Evolutionary conservation across 768 basidiomycete species (phyloP), one percentile per base, ranked within the genome.

Genomic region (Suillus plorans): DNA sequence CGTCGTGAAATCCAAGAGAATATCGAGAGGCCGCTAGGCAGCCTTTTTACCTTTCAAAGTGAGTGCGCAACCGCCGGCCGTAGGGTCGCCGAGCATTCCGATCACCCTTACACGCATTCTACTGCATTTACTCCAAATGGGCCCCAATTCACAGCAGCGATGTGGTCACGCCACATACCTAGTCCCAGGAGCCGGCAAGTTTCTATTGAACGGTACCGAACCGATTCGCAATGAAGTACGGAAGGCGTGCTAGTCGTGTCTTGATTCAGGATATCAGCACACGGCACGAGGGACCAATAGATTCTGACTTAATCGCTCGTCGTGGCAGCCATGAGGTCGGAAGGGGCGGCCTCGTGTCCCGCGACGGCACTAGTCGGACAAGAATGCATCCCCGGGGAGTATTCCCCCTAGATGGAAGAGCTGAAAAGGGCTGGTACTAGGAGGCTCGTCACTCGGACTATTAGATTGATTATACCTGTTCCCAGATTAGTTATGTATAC

Each of bases 21-120:
- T 36, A 25, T 12, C 44, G 61, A 41, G 63, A 64, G 55, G 44
- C 59, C 59, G 59, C 63, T 39, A 41, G 59, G 63, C n/a, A 12
- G 59, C 47, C 64, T 64, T 63, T 68, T 67, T 68, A 45, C 61
- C 37, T 65, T 67, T 66, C 66, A 57, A 65, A 63, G 41, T 37
- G 64, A 20, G 60, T 50, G 63, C 58, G 64, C 64, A 61, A 64
- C 63, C 28, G 45, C 63, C 57, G 50, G 37, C 16, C 45, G 49
- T 59, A 61, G 57, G 44, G 59, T 66, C 63, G 52, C 64, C 63
- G 55, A 61, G 31, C 47, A 49, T 60, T 20, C 50, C 31, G 56
- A 63, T 62, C 63, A 42, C 22, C 61, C 34, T 13, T 56, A 63
- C 62, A 37, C n/a, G 18, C 25, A 28, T 31, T 42, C 41, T 18